phyloP scores from a whole-genome alignment of 441 rosid genomes.

The Brassica hybrid region DNA sequence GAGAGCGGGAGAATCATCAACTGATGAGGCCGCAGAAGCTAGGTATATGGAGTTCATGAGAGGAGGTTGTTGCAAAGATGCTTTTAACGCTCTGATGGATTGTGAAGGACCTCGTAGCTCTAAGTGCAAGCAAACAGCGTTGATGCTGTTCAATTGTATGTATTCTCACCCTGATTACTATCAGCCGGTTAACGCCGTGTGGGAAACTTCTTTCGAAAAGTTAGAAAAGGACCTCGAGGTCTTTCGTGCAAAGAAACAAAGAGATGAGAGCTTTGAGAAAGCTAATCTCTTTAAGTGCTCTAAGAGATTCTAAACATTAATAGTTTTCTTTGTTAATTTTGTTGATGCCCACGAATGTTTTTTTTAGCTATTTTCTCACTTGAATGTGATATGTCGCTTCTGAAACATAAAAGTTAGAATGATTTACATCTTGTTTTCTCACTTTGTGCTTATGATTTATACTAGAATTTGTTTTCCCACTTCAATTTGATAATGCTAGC shows the following conservation, averaged over 20 bases:
- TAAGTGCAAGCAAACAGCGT: background rate
- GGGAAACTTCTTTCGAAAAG: background rate
- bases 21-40: background rate
- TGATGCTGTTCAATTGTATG: background rate
- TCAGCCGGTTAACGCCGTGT: background rate
- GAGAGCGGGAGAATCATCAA: background rate
- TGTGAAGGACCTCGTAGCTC: background rate
- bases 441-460: no score
- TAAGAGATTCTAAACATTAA: background rate
- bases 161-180: slow-evolving; percentile 6
- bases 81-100: background rate
- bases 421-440: no score
- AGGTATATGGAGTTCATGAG: background rate
- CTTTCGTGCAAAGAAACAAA: background rate
- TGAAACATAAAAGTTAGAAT: no score
- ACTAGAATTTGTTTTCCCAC: no score
- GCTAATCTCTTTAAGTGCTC: background rate
- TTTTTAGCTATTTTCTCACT: background rate
- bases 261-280: slow-evolving; percentile 3
- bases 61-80: background rate
- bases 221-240: background rate
- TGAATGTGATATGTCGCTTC: background rate
- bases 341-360: background rate
- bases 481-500: no score
- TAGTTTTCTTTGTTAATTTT: no score